These are phyloP conservation scores for Arachnomyces sp. DNA, from an alignment of 2,329 filamentous ascomycete species.

Conservation along the genomic window DNA sequence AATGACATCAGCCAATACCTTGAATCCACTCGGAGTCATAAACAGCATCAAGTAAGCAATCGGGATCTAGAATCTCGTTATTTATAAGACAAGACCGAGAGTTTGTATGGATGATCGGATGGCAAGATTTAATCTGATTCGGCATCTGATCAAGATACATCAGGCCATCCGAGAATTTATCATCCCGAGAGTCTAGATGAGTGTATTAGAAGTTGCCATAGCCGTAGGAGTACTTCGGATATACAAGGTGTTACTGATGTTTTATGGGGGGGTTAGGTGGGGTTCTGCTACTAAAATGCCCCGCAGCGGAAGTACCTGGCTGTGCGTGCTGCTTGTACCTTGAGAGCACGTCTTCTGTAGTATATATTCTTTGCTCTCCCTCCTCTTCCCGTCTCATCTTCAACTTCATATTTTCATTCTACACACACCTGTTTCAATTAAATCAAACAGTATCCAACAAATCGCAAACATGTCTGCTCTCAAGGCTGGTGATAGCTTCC, in stretches of 20 bases:
- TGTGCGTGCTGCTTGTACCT: not conserved
- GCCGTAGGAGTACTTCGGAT: not conserved
- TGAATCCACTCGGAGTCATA: too few relatives aligned
- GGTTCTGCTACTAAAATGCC: not conserved
- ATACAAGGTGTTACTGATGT: not conserved
- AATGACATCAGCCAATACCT: too few relatives aligned
- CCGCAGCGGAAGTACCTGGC: not conserved
- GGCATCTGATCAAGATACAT: too few relatives aligned
- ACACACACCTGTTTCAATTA: not conserved
- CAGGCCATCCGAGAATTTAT: too few relatives aligned
- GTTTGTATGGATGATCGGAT: too few relatives aligned
- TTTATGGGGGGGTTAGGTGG: not conserved
- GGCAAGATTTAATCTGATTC: too few relatives aligned
- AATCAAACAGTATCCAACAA: not conserved
- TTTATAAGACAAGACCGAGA: not conserved
- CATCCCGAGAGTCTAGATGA: not conserved
- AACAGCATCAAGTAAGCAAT: not conserved
- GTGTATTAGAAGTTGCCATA: not conserved
- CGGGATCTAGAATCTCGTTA: not conserved
- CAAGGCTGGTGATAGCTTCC: constrained; percentile 77
- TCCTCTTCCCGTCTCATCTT: not conserved
- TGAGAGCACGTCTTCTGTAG: not conserved
- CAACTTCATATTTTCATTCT: not conserved
- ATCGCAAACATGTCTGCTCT: constrained; percentile 54
- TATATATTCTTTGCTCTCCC: not conserved